These are phyloP conservation scores for Lachancea nothofagi DNA, from an alignment of 805 yeast genomes.

Conservation along the genomic window DNA sequence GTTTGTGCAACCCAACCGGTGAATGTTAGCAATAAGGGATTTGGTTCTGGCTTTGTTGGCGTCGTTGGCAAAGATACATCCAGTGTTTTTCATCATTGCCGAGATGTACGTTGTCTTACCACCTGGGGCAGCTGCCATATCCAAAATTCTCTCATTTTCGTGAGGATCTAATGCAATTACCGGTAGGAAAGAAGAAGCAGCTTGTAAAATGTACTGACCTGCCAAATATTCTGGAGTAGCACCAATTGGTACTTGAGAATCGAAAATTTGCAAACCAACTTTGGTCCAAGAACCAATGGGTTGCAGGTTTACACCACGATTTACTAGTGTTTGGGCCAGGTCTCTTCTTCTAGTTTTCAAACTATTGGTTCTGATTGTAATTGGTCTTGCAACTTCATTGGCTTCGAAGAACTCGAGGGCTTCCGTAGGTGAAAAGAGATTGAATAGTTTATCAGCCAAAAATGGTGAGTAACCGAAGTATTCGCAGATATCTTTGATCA, in stretches of 20 bases:
- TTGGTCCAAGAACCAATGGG: slow-evolving; percentile 98
- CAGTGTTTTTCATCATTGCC: slow-evolving; percentile 97
- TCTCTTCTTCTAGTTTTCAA: slow-evolving; percentile 92
- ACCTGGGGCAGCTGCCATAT: slow-evolving; percentile 99
- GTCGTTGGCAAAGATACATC: slow-evolving; percentile 95
- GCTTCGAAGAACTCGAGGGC: slow-evolving; percentile 99
- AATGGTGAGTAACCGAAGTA: slow-evolving; percentile 91
- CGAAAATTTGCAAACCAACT: slow-evolving; percentile 95
- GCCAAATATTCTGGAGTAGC: slow-evolving; percentile 98
- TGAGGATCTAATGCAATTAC: slow-evolving; percentile 98
- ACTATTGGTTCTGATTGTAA: slow-evolving; percentile 97
- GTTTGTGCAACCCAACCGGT: slow-evolving; percentile 92
- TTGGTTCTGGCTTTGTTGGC: slow-evolving; percentile 95
- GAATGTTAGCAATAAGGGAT: slow-evolving; percentile 93
- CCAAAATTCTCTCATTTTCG: slow-evolving; percentile 89
- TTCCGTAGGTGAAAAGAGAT: slow-evolving; percentile 88
- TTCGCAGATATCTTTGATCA: slow-evolving; percentile 79
- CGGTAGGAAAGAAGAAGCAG: slow-evolving; percentile 96
- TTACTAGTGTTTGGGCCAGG: slow-evolving; percentile 88
- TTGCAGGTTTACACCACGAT: slow-evolving; percentile 94
- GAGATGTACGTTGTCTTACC: slow-evolving; percentile 95
- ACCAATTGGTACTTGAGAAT: slow-evolving; percentile 98
- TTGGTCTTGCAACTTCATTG: slow-evolving; percentile 93
- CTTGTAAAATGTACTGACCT: slow-evolving; percentile 96
- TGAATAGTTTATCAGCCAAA: slow-evolving; percentile 89